Percentiles rank a stretch among this genome's conserved stretches.
These are phyloP conservation scores for Bipolaris victoriae DNA, from an alignment of 2,329 filamentous ascomycete species.

Conservation along the genomic window DNA sequence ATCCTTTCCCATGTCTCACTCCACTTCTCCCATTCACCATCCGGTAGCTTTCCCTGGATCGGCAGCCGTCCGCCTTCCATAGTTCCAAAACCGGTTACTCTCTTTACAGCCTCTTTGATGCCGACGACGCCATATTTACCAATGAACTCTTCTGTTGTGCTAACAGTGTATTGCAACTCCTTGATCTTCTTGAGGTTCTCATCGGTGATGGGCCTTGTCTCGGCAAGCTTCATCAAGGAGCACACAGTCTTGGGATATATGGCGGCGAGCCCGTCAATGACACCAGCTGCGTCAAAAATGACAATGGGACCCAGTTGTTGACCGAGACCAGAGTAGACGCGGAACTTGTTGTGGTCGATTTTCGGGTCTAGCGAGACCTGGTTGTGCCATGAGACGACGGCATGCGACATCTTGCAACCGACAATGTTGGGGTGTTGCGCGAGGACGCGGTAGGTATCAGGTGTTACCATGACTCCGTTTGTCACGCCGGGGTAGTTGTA, in stretches of 20 bases:
- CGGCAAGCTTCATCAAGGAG: slow-evolving; percentile 60
- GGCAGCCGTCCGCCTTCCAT: slow-evolving; percentile 66
- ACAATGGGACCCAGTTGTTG: slow-evolving; percentile 70
- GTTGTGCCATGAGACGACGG: slow-evolving; percentile 68
- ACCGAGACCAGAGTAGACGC: slow-evolving; percentile 68
- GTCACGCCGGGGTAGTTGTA: slow-evolving; percentile 72
- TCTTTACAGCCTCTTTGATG: slow-evolving; percentile 68
- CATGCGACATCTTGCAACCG: slow-evolving; percentile 72
- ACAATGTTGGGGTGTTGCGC: slow-evolving; percentile 70
- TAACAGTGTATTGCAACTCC: slow-evolving; percentile 66
- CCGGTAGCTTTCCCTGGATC: slow-evolving; percentile 63
- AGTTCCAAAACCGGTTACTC: slow-evolving; percentile 66
- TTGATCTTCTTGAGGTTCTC: slow-evolving; percentile 57
- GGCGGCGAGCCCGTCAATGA: slow-evolving; percentile 70
- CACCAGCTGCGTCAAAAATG: slow-evolving; percentile 66
- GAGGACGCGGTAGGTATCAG: slow-evolving; percentile 64
- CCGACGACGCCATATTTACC: slow-evolving; percentile 66
- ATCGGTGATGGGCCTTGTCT: slow-evolving; percentile 45
- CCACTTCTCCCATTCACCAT: slow-evolving; percentile 62
- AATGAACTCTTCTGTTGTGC: slow-evolving; percentile 66
- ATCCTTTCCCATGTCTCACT: slow-evolving; percentile 40
- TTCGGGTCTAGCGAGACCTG: slow-evolving; percentile 65
- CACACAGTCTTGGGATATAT: slow-evolving; percentile 69
- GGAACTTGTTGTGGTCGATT: slow-evolving; percentile 66
- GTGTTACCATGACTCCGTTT: slow-evolving; percentile 66